Evolutionary conservation across 176 grass and related monocot species (phyloP).

Genomic region (Juncus effusus): DNA sequence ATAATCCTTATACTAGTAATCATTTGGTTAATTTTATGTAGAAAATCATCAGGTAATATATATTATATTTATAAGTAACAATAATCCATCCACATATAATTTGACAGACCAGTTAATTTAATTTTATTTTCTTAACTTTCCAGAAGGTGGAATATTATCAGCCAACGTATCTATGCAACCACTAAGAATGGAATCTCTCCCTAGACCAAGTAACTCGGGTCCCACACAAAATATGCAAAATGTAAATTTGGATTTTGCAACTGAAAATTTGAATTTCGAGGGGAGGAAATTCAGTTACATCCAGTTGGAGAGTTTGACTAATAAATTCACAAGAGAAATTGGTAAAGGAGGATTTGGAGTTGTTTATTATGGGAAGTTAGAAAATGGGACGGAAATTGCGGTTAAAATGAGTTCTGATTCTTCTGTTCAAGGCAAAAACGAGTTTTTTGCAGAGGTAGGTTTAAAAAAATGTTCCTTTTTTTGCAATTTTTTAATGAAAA

Average conservation of each 20-base stretch:
- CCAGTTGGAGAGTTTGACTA: conserved; percentile 24
- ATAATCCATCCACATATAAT: background rate
- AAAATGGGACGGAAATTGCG: conserved; percentile 35
- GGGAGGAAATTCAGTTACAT: conserved; percentile 13
- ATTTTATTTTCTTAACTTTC: background rate
- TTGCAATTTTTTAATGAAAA: background rate
- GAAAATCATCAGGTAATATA: conserved; percentile 19
- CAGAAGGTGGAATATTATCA: background rate
- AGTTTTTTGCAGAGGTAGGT: conserved; percentile 34
- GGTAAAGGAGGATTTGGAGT: conserved; percentile 36
- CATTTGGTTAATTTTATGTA: conserved; percentile 1
- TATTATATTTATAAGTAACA: background rate
- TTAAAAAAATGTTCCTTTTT: too few relatives aligned
- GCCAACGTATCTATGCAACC: conserved; percentile 1
- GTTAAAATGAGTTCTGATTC: conserved; percentile 25
- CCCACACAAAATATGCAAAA: conserved; percentile 6
- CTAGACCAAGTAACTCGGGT: background rate
- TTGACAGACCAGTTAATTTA: background rate
- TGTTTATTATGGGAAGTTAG: conserved; percentile 30
- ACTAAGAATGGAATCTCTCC: background rate
- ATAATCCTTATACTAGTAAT: background rate
- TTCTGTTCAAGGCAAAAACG: conserved; percentile 9
- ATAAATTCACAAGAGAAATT: conserved; percentile 23
- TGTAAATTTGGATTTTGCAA: conserved; percentile 3
- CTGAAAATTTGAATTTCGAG: conserved; percentile 9